These are phyloP conservation scores for Alternaria brassicicola DNA, from an alignment of 2,329 filamentous ascomycete genomes.

Conservation along the genomic window DNA sequence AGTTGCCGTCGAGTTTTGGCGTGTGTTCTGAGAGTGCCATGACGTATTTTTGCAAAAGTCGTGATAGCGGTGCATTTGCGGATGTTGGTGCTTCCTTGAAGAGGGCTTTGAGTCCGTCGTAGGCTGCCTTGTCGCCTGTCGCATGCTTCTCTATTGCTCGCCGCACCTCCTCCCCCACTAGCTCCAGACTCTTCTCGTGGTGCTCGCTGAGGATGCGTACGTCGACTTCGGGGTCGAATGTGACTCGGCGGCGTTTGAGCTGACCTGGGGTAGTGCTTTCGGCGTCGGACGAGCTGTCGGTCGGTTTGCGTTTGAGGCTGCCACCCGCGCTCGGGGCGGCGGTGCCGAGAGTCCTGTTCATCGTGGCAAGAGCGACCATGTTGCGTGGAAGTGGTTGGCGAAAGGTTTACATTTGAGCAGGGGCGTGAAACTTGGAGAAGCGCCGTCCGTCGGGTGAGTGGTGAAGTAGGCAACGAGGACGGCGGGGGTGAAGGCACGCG, in stretches of 20 bases:
- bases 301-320: constrained; percentile 49
- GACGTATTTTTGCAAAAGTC: constrained; percentile 63
- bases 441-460: constrained; percentile 2
- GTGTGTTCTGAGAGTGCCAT: constrained; percentile 64
- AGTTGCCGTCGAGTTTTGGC: constrained; percentile 61
- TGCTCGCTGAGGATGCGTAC: constrained; percentile 52
- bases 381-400: constrained; percentile 18
- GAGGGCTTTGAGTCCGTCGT: constrained; percentile 62
- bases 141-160: constrained; percentile 62
- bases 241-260: constrained; percentile 55
- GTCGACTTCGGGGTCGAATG: constrained; percentile 57
- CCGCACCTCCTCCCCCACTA: constrained; percentile 67
- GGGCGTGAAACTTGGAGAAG: not conserved
- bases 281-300: constrained; percentile 35
- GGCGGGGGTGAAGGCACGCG: constrained; percentile 23
- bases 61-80: constrained; percentile 58
- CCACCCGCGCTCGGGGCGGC: constrained; percentile 37
- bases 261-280: constrained; percentile 44
- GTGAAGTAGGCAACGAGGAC: constrained; percentile 20
- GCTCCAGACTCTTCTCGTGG: constrained; percentile 60
- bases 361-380: constrained; percentile 50
- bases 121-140: constrained; percentile 60
- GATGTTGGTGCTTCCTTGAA: constrained; percentile 57
- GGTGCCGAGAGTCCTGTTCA: constrained; percentile 33
- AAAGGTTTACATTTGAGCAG: constrained; percentile 38